Evolutionary conservation across 371 early-diverging fungal genomes (phyloP), one percentile per base, ranked within the genome.

Genomic region (Rhizopus microsporus): DNA sequence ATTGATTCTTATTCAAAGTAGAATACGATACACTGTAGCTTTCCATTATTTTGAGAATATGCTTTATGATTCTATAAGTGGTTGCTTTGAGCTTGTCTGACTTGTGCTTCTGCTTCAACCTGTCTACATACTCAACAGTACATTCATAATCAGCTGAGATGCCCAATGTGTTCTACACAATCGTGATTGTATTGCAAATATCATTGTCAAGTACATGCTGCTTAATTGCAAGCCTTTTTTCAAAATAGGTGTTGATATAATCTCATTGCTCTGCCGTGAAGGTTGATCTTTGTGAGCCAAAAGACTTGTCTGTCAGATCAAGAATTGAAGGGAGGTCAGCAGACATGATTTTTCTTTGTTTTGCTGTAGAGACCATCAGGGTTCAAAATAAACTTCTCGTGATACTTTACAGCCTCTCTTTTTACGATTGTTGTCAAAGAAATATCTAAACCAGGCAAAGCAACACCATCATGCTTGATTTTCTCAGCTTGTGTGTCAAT

Each of bases 101-200:
- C 38, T 55, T 17, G 29, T 38, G 23, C 12, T 51, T 51, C 44
- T 42, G 32, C 38, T 61, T 56, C 52, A 56, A 43, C 54, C 55
- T 61, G 35, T 48, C 51, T 39, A 54, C 15, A 44, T 23, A 46
- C 53, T 39, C 53, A 31, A 33, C 47, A 53, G 40, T 29, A 37
- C 50, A 13, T 51, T 59, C 46, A 31, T 31, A 53, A 53, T 59
- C 59, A 59, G n/a, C 32, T 16, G 59, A 59, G 30, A 59, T 34
- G 59, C 31, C 23, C 53, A 46, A 47, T 23, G 48, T 53, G 53
- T 39, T 53, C 47, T 47, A 1, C 9, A 59, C 40, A 42, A 60
- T 55, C 4, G 9, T 55, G 38, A 60, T 55, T n/a, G 56, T 50
- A 55, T 60, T 59, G 53, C 8, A 40, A 34, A 59, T 39, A 33